Evolutionary conservation across 441 rosid genomes (phyloP), one percentile per base, ranked within the genome.

Genomic region (Manihot esculenta): DNA sequence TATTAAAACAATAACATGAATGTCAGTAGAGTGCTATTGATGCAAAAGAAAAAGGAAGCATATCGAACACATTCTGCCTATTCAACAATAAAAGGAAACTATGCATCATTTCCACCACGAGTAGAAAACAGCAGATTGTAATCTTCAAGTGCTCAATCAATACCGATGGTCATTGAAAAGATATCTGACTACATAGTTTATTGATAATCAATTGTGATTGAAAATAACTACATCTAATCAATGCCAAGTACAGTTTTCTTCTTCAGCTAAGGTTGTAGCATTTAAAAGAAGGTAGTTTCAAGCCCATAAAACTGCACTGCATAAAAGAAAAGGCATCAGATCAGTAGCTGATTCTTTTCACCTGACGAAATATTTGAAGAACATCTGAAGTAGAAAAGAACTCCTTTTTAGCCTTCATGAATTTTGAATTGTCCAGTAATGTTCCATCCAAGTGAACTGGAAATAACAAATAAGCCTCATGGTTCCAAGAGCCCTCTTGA

Each of bases 391-490:
- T 82, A 49, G 97, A 88, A 84, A 86, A 96, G 77, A 82, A 82
- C 83, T 93, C 99, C 84, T 85, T 93, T 78, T 82, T 91, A 35
- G 89, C 84, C 80, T 85, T 89, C 99, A 93, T 90, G 24, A 79
- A 75, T 12, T 70, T 84, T 73, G 87, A 77, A 79, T 91, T 86
- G 82, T 96, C 99, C 61, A 96, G 81, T 75, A 96, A 84, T 56
- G 97, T 96, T 64, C 99, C 99, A 82, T 90, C 97, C 83, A 91
- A 75, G 80, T 92, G 99, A 76, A 91, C 98, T 17, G 99, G 99
- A 84, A 96, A 96, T 51, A 96, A 82, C 82, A 96, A 80, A 82
- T 91, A 96, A 60, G 99, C 97, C 81, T 96, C 99, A 59, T 96
- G 97, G 64, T 80, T 93, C 90, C 85, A 76, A 48, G 87, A 74